Evolutionary conservation across 768 basidiomycete genomes (phyloP).

Genomic region (Tubosaeta sp.): DNA sequence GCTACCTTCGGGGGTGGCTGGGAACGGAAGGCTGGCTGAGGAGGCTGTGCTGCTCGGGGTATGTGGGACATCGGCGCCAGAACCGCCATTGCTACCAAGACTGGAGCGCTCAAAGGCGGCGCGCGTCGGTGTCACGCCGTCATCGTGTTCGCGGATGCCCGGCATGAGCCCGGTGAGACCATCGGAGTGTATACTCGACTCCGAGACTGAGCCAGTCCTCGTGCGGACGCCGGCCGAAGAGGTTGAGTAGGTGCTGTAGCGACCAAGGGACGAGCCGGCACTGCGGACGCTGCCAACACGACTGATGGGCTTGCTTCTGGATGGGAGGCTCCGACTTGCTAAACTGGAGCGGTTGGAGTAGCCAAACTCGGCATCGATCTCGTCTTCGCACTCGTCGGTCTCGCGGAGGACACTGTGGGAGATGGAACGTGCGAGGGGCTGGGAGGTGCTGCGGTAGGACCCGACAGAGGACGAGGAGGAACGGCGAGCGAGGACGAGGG

Average conservation of each 20-base stretch:
- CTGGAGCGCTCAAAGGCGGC: slow-evolving; percentile 26
- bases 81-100: slow-evolving; percentile 18
- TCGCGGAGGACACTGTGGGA: slow-evolving; percentile 31
- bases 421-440: slow-evolving; percentile 25
- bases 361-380: slow-evolving; percentile 22
- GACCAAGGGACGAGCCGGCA: slow-evolving; percentile 19
- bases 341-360: slow-evolving; percentile 7
- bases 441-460: slow-evolving; percentile 16
- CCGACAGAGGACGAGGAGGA: slow-evolving; percentile 43
- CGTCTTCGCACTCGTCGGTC: slow-evolving; percentile 19
- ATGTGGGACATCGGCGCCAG: slow-evolving; percentile 16
- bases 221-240: slow-evolving; percentile 15
- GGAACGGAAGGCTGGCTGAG: slow-evolving; percentile 28
- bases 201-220: slow-evolving; percentile 16
- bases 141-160: slow-evolving; percentile 28
- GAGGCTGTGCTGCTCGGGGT: slow-evolving; percentile 31
- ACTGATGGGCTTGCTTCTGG: slow-evolving; percentile 18
- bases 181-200: slow-evolving; percentile 17
- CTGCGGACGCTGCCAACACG: slow-evolving; percentile 22
- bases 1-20: slow-evolving; percentile 24
- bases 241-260: slow-evolving; percentile 20
- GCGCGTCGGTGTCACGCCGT: slow-evolving; percentile 29
- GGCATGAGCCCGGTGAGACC: slow-evolving; percentile 19
- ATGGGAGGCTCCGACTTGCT: slow-evolving; percentile 19
- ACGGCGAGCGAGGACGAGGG: slow-evolving; percentile 46